Percentiles rank a stretch among this genome's conserved stretches.
phyloP scores from a whole-genome alignment of 257 asterid species.

The Solanum commersonii region DNA sequence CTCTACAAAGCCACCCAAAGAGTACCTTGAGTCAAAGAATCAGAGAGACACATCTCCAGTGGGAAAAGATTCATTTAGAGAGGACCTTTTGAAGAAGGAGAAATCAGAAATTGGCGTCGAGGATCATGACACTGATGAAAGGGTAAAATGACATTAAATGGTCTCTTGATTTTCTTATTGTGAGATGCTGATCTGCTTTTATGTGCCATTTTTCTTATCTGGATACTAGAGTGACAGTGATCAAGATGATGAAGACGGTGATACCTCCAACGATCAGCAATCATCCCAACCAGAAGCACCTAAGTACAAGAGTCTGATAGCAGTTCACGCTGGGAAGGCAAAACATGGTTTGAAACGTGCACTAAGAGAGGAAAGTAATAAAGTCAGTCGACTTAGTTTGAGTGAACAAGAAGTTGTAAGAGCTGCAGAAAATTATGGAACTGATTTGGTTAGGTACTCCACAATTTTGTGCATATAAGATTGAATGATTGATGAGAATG shows the following conservation, averaged over 20 bases:
- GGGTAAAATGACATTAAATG: slow-evolving; percentile 17
- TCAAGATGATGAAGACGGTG: slow-evolving; percentile 39
- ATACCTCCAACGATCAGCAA: slow-evolving; percentile 11
- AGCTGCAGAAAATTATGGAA: slow-evolving; percentile 25
- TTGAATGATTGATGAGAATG: neutral
- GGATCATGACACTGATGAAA: slow-evolving; percentile 19
- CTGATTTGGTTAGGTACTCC: slow-evolving; percentile 14
- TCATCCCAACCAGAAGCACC: slow-evolving; percentile 35
- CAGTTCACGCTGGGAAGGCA: slow-evolving; percentile 78
- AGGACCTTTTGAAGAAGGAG: slow-evolving; percentile 23
- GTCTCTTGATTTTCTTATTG: neutral
- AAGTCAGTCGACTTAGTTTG: slow-evolving; percentile 66
- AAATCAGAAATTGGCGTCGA: neutral
- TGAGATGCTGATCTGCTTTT: neutral
- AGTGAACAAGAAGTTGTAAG: slow-evolving; percentile 80
- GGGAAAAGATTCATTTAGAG: slow-evolving; percentile 43
- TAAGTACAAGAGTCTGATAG: slow-evolving; percentile 54
- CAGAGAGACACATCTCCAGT: slow-evolving; percentile 30
- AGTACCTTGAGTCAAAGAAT: slow-evolving; percentile 48
- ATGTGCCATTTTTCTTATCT: neutral
- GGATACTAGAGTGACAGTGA: slow-evolving; percentile 22
- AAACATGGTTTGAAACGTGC: slow-evolving; percentile 54
- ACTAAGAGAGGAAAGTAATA: slow-evolving; percentile 30
- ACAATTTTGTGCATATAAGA: neutral
- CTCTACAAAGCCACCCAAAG: slow-evolving; percentile 94